phyloP scores from a whole-genome alignment of 1,284 basidiomycete species.

The Ustilago curta region DNA sequence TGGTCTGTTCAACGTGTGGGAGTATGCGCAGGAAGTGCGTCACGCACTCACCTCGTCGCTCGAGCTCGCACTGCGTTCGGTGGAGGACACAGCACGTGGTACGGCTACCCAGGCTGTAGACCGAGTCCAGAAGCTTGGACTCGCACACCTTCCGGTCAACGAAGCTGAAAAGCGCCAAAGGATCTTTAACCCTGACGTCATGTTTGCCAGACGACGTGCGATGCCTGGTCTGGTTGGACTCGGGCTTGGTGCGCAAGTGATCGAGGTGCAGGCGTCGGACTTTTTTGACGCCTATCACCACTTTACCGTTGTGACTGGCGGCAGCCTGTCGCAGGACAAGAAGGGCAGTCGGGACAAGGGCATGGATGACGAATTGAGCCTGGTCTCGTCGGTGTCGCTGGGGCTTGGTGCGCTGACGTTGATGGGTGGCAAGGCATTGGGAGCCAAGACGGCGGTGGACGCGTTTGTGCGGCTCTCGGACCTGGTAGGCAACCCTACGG shows the following conservation, averaged over 20 bases:
- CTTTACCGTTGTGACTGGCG: slow-evolving; percentile 55
- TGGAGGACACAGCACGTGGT: slow-evolving; percentile 85
- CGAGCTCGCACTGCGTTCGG: slow-evolving; percentile 82
- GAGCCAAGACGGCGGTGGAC: slow-evolving; percentile 70
- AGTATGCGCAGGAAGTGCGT: slow-evolving; percentile 88
- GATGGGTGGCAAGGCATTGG: slow-evolving; percentile 83
- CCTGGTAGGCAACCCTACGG: slow-evolving; percentile 82
- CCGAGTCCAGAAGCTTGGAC: slow-evolving; percentile 78
- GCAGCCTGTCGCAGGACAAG: slow-evolving; percentile 58
- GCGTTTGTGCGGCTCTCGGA: slow-evolving; percentile 70
- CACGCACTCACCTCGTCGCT: slow-evolving; percentile 81
- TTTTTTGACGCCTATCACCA: slow-evolving; percentile 86
- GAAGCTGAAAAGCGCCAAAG: slow-evolving; percentile 70
- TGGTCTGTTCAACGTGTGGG: slow-evolving; percentile 86
- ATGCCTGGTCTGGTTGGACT: slow-evolving; percentile 56
- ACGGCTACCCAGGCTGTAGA: slow-evolving; percentile 80
- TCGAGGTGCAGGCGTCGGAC: slow-evolving; percentile 75
- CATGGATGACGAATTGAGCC: slow-evolving; percentile 70
- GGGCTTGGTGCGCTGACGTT: slow-evolving; percentile 83
- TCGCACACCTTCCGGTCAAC: slow-evolving; percentile 79
- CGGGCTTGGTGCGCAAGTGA: slow-evolving; percentile 57
- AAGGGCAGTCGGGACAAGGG: slow-evolving; percentile 70
- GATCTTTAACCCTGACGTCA: slow-evolving; percentile 93
- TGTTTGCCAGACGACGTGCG: slow-evolving; percentile 81
- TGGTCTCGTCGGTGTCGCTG: slow-evolving; percentile 56